Percentiles rank a stretch among this genome's conserved stretches.
These are phyloP conservation scores for Suillus lakei DNA, from an alignment of 768 basidiomycete genomes.

Conservation along the genomic window DNA sequence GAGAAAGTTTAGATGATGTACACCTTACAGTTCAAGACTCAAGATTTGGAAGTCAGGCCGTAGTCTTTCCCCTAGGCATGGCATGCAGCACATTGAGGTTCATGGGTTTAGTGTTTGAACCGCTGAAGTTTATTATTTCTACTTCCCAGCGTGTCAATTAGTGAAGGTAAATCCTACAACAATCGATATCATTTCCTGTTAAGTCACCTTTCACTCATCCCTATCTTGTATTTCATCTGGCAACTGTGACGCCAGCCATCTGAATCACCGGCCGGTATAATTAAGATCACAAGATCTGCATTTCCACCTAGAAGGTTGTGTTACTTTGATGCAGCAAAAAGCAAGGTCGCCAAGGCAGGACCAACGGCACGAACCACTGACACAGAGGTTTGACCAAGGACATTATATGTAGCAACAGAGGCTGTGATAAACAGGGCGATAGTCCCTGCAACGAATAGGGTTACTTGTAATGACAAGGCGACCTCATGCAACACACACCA, in stretches of 20 bases:
- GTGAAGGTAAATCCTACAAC: constrained; percentile 38
- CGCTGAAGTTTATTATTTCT: no score
- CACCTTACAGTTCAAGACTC: no score
- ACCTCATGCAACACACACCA: constrained; percentile 32
- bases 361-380: constrained; percentile 53
- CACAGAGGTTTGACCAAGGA: constrained; percentile 53
- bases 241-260: constrained; percentile 27
- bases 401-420: constrained; percentile 55
- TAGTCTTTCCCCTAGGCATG: no score
- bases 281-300: constrained; percentile 51
- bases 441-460: constrained; percentile 41
- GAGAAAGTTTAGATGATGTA: no score
- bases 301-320: constrained; percentile 54
- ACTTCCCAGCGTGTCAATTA: no score
- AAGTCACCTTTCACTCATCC: constrained; percentile 15
- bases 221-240: constrained; percentile 40
- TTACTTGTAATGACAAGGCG: neutral
- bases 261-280: constrained; percentile 29
- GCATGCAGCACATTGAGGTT: no score
- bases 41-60: no score
- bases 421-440: constrained; percentile 58
- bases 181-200: no score
- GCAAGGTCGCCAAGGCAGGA: constrained; percentile 50
- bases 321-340: constrained; percentile 57
- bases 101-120: no score